Base-by-base conservation (phyloP, 225 moss, liverwort and hornwort genomes). In the Lunularia cruciata region DNA sequence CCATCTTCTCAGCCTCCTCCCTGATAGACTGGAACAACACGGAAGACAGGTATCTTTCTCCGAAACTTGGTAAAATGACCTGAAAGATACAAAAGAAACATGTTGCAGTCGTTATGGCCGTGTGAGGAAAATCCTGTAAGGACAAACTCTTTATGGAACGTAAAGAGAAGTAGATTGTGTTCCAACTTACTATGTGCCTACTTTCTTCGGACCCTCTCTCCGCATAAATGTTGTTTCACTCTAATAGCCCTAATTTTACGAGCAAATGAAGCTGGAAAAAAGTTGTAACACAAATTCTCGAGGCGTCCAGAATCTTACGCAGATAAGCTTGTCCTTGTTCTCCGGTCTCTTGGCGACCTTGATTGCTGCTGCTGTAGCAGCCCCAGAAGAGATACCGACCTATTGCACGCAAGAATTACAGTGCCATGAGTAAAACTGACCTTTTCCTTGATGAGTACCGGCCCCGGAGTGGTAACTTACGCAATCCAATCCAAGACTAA, bases 321-420 rank as follows among this genome's bases (percentile, higher is more conserved):
- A 83, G 34, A 98, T 78, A 35, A 98, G 75, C 82, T 98, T 98
- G 40, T 77, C 95, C 78, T 90, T 87, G 73, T 96, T 92, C 64
- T 98, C 92, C 54, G 96, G 96, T 78, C 96, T 91, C 77, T 89
- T 98, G 53, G 82, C 96, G 57, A 98, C 83, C 81, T 85, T 74
- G 59, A 98, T 89, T 16, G 92, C 92, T 25, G 96, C 92, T 70
- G 83, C 88, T 65, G 96, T 90, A 15, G 96, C 92, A 75, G 96
- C 96, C 67, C 92, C 92, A 15, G 96, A 98, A 64, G 96, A 98
- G 61, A 98, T 98, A 73, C 96, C 96, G 59, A 98, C 96, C 96
- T 96, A 57, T 38, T 27, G 14, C 0, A 4, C 4, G 42, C 25
- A 63, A 20, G n/a, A n/a, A n/a, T n/a, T n/a, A n/a, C n/a, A n/a